Base-by-base conservation (phyloP, 1,139 yeast species). In the Insectozyma bohioensis region DNA sequence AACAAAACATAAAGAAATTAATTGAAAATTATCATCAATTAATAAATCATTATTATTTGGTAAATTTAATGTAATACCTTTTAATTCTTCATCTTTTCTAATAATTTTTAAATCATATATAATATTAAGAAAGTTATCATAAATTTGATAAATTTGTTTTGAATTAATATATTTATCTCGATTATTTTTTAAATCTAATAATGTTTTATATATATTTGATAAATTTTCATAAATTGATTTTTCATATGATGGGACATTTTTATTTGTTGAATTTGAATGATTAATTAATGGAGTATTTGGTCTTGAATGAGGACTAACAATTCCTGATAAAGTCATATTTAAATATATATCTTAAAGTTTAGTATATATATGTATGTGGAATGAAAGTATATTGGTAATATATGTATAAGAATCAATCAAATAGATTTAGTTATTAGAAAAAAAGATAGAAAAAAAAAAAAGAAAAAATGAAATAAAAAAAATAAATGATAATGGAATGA, bases 11-110 rank as follows among this genome's bases (percentile, higher is more conserved):
- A 92, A 66, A 10, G 95, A 83, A 31, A 90, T 63, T 33, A 92
- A 65, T 56, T 90, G 96, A 70, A 92, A 85, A 16, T 84, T 84
- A 49, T 92, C 97, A 54, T 87, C 95, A 24, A 85, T 69, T n/a
- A 85, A 68, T 12, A 76, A 67, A 52, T 87, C 95, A 13, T 84
- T 84, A 41, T 52, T 43, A 37, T 63, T 68, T 30, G 71, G 71
- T 37, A 65, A 48, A 22, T 46, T 51, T 29, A 68, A 50, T 14
- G 60, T 61, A 42, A 63, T 54, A 10, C 73, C 80, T 30, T 61
- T 59, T 34, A 74, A 52, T 39, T 74, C 80, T 36, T 66, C 71
- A 42, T 63, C 72, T 42, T 67, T 65, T 35, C 82, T 56, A 19
- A 77, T 61, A 20, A 64, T 54, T 35, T 72, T 68, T 39, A 80